Conservation (phyloP, 2,329 filamentous ascomycete species). For the Pleurostoma richardsiae region DNA sequence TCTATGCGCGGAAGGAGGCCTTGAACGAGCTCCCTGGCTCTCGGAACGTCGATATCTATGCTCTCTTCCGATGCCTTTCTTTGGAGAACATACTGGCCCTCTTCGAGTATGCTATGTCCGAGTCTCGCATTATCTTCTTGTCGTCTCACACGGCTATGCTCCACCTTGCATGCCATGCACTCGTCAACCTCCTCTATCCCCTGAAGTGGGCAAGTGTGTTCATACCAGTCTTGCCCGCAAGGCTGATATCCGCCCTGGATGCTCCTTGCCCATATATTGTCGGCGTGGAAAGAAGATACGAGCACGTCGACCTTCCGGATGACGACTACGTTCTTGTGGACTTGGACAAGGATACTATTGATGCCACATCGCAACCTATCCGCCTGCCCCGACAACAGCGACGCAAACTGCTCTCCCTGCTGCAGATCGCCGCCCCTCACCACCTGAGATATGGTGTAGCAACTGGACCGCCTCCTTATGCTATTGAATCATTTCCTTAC, state of each 20-base stretch:
- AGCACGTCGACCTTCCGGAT: conserved; percentile 78
- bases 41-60: conserved; percentile 86
- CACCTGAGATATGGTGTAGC: conserved; percentile 81
- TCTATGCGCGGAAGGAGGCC: conserved; percentile 92
- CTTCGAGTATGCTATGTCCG: conserved; percentile 87
- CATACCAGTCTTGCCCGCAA: conserved; percentile 84
- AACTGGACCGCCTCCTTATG: conserved; percentile 86
- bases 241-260: conserved; percentile 84
- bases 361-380: conserved; percentile 73
- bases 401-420: conserved; percentile 79
- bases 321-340: conserved; percentile 96
- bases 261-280: conserved; percentile 97
- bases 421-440: conserved; percentile 88
- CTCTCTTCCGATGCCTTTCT: conserved; percentile 83
- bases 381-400: conserved; percentile 83
- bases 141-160: conserved; percentile 97
- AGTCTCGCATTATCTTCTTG: conserved; percentile 92
- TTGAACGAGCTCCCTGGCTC: conserved; percentile 89
- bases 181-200: conserved; percentile 81
- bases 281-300: conserved; percentile 88
- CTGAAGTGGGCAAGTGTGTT: conserved; percentile 92
- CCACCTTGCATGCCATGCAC: conserved; percentile 84
- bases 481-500: conserved; percentile 86
- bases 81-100: conserved; percentile 89
- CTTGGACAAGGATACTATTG: conserved; percentile 84